A percentile compares a stretch with the other conserved stretches of the same genome.
Conservation (phyloP, 2,329 filamentous ascomycete genomes). For the Sclerotinia subarctica region DNA sequence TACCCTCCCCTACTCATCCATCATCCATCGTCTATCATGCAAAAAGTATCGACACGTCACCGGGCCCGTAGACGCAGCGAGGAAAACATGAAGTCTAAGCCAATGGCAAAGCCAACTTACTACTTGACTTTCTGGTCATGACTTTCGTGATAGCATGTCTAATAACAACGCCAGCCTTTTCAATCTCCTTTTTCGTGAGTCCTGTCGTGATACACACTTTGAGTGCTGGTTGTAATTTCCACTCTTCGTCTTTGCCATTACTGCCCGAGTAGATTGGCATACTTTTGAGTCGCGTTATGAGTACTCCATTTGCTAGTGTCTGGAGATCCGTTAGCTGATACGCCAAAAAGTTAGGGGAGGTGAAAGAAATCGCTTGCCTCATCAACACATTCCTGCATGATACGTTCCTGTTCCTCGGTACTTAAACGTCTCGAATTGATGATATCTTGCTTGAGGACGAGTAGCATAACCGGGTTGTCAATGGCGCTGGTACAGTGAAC, state of each 20-base stretch:
- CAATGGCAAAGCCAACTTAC: constrained; percentile 42
- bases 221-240: constrained; percentile 73
- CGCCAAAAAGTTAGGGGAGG: neutral
- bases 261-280: constrained; percentile 63
- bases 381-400: constrained; percentile 90
- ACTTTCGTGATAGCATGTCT: constrained; percentile 93
- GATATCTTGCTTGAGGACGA: constrained; percentile 80
- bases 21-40: constrained; percentile 13
- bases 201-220: constrained; percentile 90
- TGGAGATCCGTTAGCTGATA: constrained; percentile 40
- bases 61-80: neutral
- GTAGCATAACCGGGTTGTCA: constrained; percentile 84
- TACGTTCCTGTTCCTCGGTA: constrained; percentile 73
- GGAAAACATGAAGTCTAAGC: constrained; percentile 30
- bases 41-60: neutral
- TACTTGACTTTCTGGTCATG: constrained; percentile 62
- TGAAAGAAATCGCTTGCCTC: constrained; percentile 60
- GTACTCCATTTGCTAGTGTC: constrained; percentile 81
- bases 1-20: neutral
- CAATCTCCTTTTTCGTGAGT: constrained; percentile 88
- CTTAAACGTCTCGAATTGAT: constrained; percentile 66
- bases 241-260: constrained; percentile 65
- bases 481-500: constrained; percentile 73
- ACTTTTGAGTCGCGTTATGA: constrained; percentile 83
- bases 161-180: constrained; percentile 86